Percentiles rank a stretch among this genome's conserved stretches.
phyloP scores from a whole-genome alignment of 2,329 filamentous ascomycete species.

The Pseudocercospora eumusae region DNA sequence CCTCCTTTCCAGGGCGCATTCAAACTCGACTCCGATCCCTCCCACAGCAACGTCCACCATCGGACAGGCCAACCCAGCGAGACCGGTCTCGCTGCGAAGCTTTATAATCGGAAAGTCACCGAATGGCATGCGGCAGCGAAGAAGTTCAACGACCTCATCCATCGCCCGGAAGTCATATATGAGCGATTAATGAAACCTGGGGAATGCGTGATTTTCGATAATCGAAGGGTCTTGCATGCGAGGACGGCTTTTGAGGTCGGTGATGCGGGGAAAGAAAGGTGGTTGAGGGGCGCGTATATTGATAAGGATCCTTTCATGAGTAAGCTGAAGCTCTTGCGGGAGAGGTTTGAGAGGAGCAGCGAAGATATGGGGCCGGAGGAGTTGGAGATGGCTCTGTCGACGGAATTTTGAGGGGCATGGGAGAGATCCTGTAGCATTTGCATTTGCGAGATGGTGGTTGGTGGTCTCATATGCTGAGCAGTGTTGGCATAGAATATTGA shows the following conservation, averaged over 20 bases:
- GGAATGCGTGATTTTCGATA: constrained; percentile 93
- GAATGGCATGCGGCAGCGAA: constrained; percentile 55
- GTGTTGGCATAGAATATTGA: not conserved
- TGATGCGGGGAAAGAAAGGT: constrained; percentile 65
- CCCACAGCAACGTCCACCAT: not conserved
- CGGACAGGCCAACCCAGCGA: not conserved
- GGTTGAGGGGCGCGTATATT: constrained; percentile 85
- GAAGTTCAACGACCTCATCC: constrained; percentile 61
- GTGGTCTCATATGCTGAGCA: not conserved
- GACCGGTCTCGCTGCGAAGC: not conserved
- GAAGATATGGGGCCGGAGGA: not conserved
- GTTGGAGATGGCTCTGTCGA: not conserved
- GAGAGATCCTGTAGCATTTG: not conserved
- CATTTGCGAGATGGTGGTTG: not conserved
- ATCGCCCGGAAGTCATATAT: constrained; percentile 61
- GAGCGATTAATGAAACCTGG: constrained; percentile 75
- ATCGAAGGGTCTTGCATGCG: constrained; percentile 81
- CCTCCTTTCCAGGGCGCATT: constrained; percentile 44
- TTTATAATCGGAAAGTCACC: not conserved
- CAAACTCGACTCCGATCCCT: constrained; percentile 11
- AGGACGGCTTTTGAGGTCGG: constrained; percentile 70
- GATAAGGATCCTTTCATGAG: constrained; percentile 62
- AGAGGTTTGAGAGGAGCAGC: constrained; percentile 1
- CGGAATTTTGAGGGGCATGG: not conserved
- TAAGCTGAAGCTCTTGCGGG: constrained; percentile 34